Conservation (phyloP, 306 rosid species). For the Quercus engelmannii region DNA sequence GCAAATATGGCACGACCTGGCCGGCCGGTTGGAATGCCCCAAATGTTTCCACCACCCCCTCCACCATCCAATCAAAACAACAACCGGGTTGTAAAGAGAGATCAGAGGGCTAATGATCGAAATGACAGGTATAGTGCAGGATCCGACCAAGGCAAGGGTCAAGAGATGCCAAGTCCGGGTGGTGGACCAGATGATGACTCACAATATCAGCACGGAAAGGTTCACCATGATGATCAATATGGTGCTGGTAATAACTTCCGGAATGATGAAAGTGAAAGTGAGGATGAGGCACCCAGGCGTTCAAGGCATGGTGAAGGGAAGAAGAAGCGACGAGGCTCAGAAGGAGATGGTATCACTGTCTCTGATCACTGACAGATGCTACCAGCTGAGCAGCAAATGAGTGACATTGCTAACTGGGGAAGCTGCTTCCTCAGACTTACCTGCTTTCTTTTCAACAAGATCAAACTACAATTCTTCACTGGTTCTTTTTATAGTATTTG, state of each 20-base stretch:
- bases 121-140: constrained; percentile 67
- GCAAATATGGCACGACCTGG: constrained; percentile 64
- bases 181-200: constrained; percentile 69
- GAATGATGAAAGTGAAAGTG: constrained; percentile 89
- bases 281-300: constrained; percentile 96
- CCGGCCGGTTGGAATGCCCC: constrained; percentile 78
- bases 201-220: constrained; percentile 63
- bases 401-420: constrained; percentile 31
- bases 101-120: constrained; percentile 65
- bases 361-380: constrained; percentile 46
- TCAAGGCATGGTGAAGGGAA: constrained; percentile 96
- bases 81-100: constrained; percentile 59
- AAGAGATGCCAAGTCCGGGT: constrained; percentile 52
- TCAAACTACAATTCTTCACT: constrained; percentile 8
- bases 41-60: constrained; percentile 76
- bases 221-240: constrained; percentile 55
- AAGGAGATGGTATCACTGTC: constrained; percentile 47
- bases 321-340: constrained; percentile 73
- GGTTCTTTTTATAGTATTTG: background rate
- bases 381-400: constrained; percentile 8
- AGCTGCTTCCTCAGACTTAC: constrained; percentile 24
- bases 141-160: constrained; percentile 70
- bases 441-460: constrained; percentile 18
- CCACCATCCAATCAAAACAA: constrained; percentile 52
- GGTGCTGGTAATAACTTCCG: constrained; percentile 42